Base-by-base conservation (phyloP, 23 red algal genomes). In the Gracilaria domingensis region DNA sequence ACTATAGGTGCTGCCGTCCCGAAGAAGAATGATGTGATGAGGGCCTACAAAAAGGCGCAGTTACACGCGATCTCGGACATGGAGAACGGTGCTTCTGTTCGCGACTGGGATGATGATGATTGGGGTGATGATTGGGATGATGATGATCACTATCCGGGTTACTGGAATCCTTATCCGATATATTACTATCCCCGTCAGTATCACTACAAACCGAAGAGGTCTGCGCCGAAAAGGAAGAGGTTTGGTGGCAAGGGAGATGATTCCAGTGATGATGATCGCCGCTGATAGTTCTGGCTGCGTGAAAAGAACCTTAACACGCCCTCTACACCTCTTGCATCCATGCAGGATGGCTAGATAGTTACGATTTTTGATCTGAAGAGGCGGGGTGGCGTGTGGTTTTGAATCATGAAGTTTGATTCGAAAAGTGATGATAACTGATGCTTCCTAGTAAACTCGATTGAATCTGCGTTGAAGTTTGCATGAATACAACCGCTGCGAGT, bases 221-320 rank as follows among this genome's bases (percentile, higher is more conserved):
- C 7, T 40, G 34, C 7, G 4, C 35, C 28, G 33, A 67, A 73
- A 45, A 45, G 42, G 67, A 40, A 40, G 34, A 73, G 28, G 67
- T 73, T 30, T 12, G 24, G 59, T 30, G 29, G 67, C 67, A 23
- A 6, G 35, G 67, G 35, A 44, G 67, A 73, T 73, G 67, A 73
- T 73, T 37, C 9, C 67, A n/a, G 38, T 21, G 67, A 73, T 40
- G 67, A 73, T 73, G 67, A 73, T 16, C 62, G 62, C 24, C 62
- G 62, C 33, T 73, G 44, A 45, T 11, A 45, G 42, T 11, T 4
- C 5, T 11, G 11, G 42, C 4, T 7, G 42, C 4, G 4, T 45
- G 42, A 11, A 7, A 45, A 7, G 11, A 11, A 45, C 4, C 5
- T 45, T 45, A 11, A 45, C 11, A 11, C 5, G 42, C 42, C 42